Percentiles rank a stretch among this genome's conserved stretches.
phyloP scores from a whole-genome alignment of 345 rosid species.

The Passiflora organensis region DNA sequence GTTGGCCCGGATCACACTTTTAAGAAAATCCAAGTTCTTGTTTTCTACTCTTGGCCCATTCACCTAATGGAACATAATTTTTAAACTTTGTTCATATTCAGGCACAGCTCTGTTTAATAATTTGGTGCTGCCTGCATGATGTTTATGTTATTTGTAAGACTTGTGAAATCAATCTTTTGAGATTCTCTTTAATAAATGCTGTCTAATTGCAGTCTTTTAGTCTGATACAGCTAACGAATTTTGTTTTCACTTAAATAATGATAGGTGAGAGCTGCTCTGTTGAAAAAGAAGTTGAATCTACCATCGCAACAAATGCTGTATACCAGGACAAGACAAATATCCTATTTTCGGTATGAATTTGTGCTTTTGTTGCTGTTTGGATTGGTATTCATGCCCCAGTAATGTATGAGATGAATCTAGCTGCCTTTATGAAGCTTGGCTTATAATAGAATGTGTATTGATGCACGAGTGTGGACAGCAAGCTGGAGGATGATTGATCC shows the following conservation, averaged over 20 bases:
- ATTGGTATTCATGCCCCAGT: neutral
- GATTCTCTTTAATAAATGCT: too few species aligned
- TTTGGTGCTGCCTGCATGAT: neutral
- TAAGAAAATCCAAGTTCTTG: neutral
- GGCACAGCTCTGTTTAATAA: neutral
- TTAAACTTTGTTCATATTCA: too few species aligned
- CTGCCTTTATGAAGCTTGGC: neutral
- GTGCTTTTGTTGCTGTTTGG: constrained; percentile 1
- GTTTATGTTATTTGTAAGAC: neutral
- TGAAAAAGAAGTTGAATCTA: constrained; percentile 70
- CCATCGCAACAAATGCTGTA: constrained; percentile 79
- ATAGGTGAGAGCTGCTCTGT: constrained; percentile 97
- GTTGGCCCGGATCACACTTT: neutral
- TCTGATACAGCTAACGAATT: constrained; percentile 11
- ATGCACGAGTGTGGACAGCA: too few species aligned
- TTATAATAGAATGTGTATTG: neutral
- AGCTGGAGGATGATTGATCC: too few species aligned
- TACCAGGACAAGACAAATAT: constrained; percentile 99
- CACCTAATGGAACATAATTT: too few species aligned
- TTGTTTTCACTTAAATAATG: constrained; percentile 22
- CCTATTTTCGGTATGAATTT: constrained; percentile 75
- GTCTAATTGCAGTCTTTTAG: constrained; percentile 1
- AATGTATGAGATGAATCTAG: neutral
- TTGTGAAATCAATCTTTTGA: too few species aligned
- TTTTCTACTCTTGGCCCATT: too few species aligned